Base-by-base conservation (phyloP, 176 grass and related monocot species). In the Phoenix roebelenii region DNA sequence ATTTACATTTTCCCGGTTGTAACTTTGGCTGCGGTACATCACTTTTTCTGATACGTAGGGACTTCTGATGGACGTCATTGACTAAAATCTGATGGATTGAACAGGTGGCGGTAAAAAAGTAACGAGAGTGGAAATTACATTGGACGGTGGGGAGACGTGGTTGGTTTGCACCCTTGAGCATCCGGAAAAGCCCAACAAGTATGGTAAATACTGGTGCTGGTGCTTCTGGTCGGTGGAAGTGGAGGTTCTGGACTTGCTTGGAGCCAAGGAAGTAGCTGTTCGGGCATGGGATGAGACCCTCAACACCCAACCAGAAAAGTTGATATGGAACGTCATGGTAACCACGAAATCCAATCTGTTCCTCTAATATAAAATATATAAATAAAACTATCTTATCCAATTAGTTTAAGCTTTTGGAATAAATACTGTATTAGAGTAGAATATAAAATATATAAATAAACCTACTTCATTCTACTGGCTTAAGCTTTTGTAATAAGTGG, bases 191-290 rank as follows among this genome's bases (percentile, higher is more conserved):
- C 87, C 92, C 0, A 85, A 28, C 55, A 88, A 83, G 65, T 97
- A 83, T 50, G 92, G 92, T 32, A 85, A 76, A 58, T 85, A 85
- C 64, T 97, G 92, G 92, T 97, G 92, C 76, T 97, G 92, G 92
- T 87, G 87, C 78, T 97, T 97, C 78, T 97, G 87, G 93, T 87
- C 83, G 15, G 25, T 88, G 3, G 84, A 91, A 4, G 55, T 97
- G 0, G 87, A 97, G 66, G 73, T 88, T 0, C 35, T 80, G 16
- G 84, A 82, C 52, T 69, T 97, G 4, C 81, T 97, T n/a, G 79
- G 78, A 1, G 52, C 78, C 23, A 97, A 88, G 81, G 93, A 88
- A 65, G 61, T 91, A 3, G 87, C 93, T 57, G 84, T 91, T 23
- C 87, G 93, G 17, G 87, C 93, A 4, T 97, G 87, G 87, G 93